A percentile compares a stretch with the other conserved stretches of the same genome.
Conservation (phyloP, 495 filamentous ascomycete species). For the Aspergillus coremiiformis region DNA sequence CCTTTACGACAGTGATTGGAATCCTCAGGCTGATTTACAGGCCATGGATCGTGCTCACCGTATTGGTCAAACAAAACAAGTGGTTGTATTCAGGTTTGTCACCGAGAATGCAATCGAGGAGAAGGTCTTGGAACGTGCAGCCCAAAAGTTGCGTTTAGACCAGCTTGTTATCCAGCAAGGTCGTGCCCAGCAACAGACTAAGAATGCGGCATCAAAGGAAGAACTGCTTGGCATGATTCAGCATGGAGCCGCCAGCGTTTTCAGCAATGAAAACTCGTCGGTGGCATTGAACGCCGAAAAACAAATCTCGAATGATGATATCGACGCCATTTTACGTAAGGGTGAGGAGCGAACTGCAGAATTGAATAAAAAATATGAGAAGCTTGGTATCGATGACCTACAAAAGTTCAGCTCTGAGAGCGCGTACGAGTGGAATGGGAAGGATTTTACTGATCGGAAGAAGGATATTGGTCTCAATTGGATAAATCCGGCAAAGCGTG, state of each 20-base stretch:
- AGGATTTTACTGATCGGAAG: slow-evolving; percentile 82
- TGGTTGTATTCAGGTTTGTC: slow-evolving; percentile 90
- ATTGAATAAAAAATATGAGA: slow-evolving; percentile 89
- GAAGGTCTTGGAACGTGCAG: slow-evolving; percentile 94
- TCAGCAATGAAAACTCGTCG: slow-evolving; percentile 58
- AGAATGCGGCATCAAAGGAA: slow-evolving; percentile 86
- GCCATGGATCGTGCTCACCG: slow-evolving; percentile 98
- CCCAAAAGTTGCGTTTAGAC: slow-evolving; percentile 93
- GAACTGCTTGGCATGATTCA: slow-evolving; percentile 98
- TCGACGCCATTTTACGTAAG: slow-evolving; percentile 76
- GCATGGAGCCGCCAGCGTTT: slow-evolving; percentile 91
- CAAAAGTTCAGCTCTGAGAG: slow-evolving; percentile 97
- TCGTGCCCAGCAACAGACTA: slow-evolving; percentile 82
- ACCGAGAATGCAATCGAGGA: slow-evolving; percentile 98
- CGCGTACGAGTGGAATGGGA: slow-evolving; percentile 97
- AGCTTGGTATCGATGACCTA: slow-evolving; percentile 95
- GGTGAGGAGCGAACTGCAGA: slow-evolving; percentile 85
- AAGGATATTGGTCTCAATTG: slow-evolving; percentile 92
- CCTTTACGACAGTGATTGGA: slow-evolving; percentile 99
- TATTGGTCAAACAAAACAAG: slow-evolving; percentile 98
- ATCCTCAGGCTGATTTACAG: slow-evolving; percentile 95
- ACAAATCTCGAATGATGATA: slow-evolving; percentile 75
- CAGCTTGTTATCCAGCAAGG: slow-evolving; percentile 99
- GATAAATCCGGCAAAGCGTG: slow-evolving; percentile 98
- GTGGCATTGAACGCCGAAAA: slow-evolving; percentile 47